These are phyloP conservation scores for Albophoma yamanashiensis DNA, from an alignment of 2,329 filamentous ascomycete genomes.

Conservation along the genomic window DNA sequence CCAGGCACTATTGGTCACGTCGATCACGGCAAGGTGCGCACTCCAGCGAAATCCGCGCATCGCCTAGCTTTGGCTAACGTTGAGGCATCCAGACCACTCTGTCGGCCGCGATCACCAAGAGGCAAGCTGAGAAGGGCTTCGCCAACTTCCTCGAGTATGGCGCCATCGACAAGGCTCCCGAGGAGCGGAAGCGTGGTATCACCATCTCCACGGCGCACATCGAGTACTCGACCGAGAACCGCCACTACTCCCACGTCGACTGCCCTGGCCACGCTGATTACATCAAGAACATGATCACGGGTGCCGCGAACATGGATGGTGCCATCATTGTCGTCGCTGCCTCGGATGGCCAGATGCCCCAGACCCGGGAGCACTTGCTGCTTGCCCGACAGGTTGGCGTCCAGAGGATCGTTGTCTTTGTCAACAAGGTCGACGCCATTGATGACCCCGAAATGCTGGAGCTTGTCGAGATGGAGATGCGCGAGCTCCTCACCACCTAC, in stretches of 20 bases:
- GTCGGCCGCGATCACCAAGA: slow-evolving; percentile 97
- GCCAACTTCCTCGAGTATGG: slow-evolving; percentile 96
- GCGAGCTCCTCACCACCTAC: slow-evolving; percentile 84
- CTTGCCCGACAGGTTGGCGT: slow-evolving; percentile 97
- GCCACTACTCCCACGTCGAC: slow-evolving; percentile 99
- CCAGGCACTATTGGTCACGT: slow-evolving; percentile 95
- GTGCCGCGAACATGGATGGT: slow-evolving; percentile 98
- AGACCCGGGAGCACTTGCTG: slow-evolving; percentile 96
- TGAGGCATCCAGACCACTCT: slow-evolving; percentile 71
- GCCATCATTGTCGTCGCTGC: slow-evolving; percentile 98
- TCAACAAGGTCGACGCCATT: slow-evolving; percentile 98
- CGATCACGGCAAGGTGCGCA: slow-evolving; percentile 90
- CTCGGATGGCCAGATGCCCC: slow-evolving; percentile 98
- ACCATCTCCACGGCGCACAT: slow-evolving; percentile 98
- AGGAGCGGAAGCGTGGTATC: slow-evolving; percentile 99
- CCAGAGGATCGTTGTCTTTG: slow-evolving; percentile 95
- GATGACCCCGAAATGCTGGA: slow-evolving; percentile 99
- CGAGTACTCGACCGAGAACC: slow-evolving; percentile 87
- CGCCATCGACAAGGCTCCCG: slow-evolving; percentile 96
- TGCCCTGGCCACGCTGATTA: slow-evolving; percentile 99
- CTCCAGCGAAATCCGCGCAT: background rate
- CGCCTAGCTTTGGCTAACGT: background rate
- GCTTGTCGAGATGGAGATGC: slow-evolving; percentile 99
- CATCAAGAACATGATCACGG: slow-evolving; percentile 99
- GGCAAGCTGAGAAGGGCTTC: slow-evolving; percentile 87